Conservation (phyloP, 805 yeast species). For the Wickerhamomyces rabaulensis region DNA sequence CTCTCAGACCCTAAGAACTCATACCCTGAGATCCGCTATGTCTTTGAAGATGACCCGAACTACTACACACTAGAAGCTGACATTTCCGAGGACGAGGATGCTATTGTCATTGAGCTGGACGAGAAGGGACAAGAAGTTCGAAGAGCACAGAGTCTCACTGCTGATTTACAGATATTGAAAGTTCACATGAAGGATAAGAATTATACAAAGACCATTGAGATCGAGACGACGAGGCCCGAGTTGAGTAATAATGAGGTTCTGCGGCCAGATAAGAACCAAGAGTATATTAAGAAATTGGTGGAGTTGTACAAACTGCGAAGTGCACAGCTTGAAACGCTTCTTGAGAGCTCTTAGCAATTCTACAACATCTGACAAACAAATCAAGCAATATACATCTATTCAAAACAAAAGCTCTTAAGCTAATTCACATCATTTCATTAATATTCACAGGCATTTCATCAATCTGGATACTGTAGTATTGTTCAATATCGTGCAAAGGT, state of each 20-base stretch:
- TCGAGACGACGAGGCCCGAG: constrained; percentile 18
- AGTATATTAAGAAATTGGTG: constrained; percentile 14
- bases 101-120: constrained; percentile 20
- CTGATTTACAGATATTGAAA: constrained; percentile 15
- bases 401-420: too few relatives aligned
- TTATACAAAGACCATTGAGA: constrained; percentile 19
- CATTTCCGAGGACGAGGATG: constrained; percentile 15
- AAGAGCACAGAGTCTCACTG: constrained; percentile 11
- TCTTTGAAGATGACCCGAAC: constrained; percentile 22
- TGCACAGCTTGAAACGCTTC: constrained; percentile 13
- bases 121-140: constrained; percentile 12
- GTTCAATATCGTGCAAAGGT: constrained; percentile 69
- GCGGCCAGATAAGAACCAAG: constrained; percentile 9
- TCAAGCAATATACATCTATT: neutral
- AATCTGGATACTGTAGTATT: constrained; percentile 68
- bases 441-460: constrained; percentile 77
- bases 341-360: neutral
- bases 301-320: constrained; percentile 17
- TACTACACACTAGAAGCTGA: constrained; percentile 12
- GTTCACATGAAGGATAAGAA: constrained; percentile 19
- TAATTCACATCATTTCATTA: constrained; percentile 33
- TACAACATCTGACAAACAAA: neutral
- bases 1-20: constrained; percentile 2
- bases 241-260: constrained; percentile 4
- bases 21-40: constrained; percentile 24